Base-by-base conservation (phyloP, 257 asterid genomes). In the Fraxinus pennsylvanica region DNA sequence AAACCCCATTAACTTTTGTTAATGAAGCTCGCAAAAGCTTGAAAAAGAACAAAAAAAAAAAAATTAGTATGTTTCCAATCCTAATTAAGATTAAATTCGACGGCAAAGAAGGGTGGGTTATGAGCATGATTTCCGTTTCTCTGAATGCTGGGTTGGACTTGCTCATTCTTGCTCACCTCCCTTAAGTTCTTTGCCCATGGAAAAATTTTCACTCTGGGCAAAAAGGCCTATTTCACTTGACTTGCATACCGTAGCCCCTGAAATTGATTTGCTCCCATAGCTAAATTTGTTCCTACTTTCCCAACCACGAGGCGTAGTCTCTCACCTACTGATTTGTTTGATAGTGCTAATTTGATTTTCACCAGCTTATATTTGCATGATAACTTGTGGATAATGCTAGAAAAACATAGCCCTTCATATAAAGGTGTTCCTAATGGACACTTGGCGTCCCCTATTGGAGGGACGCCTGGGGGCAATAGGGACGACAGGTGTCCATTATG, bases 121-220 rank as follows among this genome's bases (percentile, higher is more conserved):
- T 30, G 70, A 27, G 29, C 82, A 77, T 15, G 94, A 81, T 33
- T 75, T 86, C 50, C 66, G 47, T 77, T 93, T 87, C 76, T 90
- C 92, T n/a, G 99, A 93, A 88, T 93, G 82, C 17, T 96, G 99
- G 99, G 99, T 98, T 78, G 99, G 99, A 5, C 97, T 97, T 25
- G 87, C 97, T 4, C 93, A 96, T 75, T 93, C 96, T 0, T 91
- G 91, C 80, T 96, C 98, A 13, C 98, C 99, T 52, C 94, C 96
- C 9, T 98, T 98, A 2, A 93, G 98, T 84, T 96, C 96, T 6
- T 83, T 96, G 83, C 99, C 99, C 50, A 89, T 93, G 4, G 97
- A 98, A 2, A 96, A 90, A 78, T 96, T 96, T 76, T 89, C 95
- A 13, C 22, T 88, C 78, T 82, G 74, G 81, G 91, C 94, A 1